Evolutionary conservation across 2,329 filamentous ascomycete species (phyloP).

Genomic region (Claviceps paspali): DNA sequence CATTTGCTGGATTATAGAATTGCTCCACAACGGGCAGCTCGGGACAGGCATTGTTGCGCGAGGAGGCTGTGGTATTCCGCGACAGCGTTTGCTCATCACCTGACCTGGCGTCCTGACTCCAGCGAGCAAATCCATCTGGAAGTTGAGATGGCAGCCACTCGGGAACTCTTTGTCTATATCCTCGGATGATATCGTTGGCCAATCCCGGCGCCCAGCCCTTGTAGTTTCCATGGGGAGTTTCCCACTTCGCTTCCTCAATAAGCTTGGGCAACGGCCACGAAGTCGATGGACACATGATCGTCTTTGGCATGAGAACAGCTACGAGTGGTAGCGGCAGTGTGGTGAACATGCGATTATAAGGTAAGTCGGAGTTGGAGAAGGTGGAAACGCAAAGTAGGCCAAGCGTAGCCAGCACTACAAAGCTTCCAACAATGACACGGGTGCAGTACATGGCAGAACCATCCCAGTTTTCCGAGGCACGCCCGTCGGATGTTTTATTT

Average conservation of each 20-base stretch:
- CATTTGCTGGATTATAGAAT: conserved; percentile 19
- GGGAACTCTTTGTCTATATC: conserved; percentile 13
- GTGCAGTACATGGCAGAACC: conserved; percentile 7
- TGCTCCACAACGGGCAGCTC: conserved; percentile 4
- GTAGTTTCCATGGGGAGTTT: conserved; percentile 13
- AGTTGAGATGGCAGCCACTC: conserved; percentile 15
- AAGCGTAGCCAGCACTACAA: conserved; percentile 8
- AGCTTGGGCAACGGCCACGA: conserved; percentile 17
- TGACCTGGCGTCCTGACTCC: conserved; percentile 13
- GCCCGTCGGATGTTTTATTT: background rate
- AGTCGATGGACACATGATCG: conserved; percentile 14
- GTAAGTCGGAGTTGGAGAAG: conserved; percentile 15
- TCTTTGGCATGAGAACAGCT: conserved; percentile 13
- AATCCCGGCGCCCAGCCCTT: conserved; percentile 18
- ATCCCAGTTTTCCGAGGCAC: conserved; percentile 3
- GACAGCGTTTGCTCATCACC: background rate
- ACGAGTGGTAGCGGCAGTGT: conserved; percentile 18
- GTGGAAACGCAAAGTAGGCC: conserved; percentile 11
- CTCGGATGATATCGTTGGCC: conserved; percentile 10
- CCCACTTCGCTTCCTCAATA: conserved; percentile 13
- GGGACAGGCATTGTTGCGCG: background rate
- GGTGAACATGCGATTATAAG: conserved; percentile 17
- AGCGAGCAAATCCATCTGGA: conserved; percentile 17
- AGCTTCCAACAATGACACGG: conserved; percentile 7
- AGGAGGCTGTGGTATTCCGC: background rate